Percentiles rank a stretch among this genome's conserved stretches.
Conservation (phyloP, 1,284 basidiomycete species). For the Sphagnurus paluster region DNA sequence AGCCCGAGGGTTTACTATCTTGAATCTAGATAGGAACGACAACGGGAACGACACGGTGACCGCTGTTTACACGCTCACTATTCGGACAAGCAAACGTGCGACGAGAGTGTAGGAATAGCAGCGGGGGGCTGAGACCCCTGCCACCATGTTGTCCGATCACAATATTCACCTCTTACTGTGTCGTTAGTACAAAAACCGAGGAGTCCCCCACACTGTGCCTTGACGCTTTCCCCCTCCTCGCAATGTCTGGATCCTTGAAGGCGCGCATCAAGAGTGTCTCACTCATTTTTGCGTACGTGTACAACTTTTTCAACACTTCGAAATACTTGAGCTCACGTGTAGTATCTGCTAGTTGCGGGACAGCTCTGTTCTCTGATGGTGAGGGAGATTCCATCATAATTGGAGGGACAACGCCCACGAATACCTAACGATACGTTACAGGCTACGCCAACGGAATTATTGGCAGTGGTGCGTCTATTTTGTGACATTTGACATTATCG, state of each 20-base stretch:
- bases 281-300: constrained; percentile 75
- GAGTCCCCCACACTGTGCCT: neutral
- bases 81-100: constrained; percentile 10
- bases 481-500: neutral
- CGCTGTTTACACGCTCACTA: neutral
- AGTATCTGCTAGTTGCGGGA: constrained; percentile 73
- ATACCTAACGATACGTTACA: constrained; percentile 26
- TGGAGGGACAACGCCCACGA: neutral
- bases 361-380: constrained; percentile 88
- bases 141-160: neutral
- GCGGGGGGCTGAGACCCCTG: constrained; percentile 1
- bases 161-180: too few species aligned
- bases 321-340: neutral
- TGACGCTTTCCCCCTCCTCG: constrained; percentile 4
- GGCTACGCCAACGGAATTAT: constrained; percentile 85
- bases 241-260: constrained; percentile 17
- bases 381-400: too few species aligned
- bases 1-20: too few species aligned
- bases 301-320: neutral
- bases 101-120: neutral
- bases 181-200: too few species aligned
- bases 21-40: too few species aligned
- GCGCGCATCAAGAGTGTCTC: constrained; percentile 55
- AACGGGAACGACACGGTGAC: too few species aligned
- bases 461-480: constrained; percentile 57